Base-by-base conservation (phyloP, 306 rosid genomes). In the Fragaria iinumae region DNA sequence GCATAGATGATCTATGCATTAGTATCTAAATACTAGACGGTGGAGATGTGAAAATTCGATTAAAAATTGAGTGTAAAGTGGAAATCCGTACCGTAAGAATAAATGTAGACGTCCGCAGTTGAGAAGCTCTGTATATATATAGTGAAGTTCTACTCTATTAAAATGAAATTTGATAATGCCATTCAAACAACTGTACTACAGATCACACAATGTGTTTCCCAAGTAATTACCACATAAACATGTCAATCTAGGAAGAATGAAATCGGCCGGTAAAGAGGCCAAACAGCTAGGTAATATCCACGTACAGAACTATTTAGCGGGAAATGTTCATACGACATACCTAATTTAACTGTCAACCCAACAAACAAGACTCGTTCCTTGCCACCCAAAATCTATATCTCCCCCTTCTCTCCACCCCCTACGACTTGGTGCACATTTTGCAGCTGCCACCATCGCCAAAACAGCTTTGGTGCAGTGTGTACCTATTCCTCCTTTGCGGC, bases 261-360 rank as follows among this genome's bases (percentile, higher is more conserved):
- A 39, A 39, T 7, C 6, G 6, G 43, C 7, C 43, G 25, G 4
- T 11, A 23, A 13, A 45, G 65, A 38, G 72, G 77, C 14, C 34
- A 39, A 55, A 34, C 23, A 29, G 20, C 34, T 38, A 44, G 20
- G 34, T 27, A 66, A 52, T 66, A 21, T 73, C 21, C 64, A 64
- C 34, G 4, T 21, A 23, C 17, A 49, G 67, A 45, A 76, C 75
- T 86, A 81, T 76, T 76, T 80, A 84, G 87, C 82, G 70, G 88
- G 83, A 77, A 83, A 79, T 44, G 20, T 83, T n/a, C 21, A 2
- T 8, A 82, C 85, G 81, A 38, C 21, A 2, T 8, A 82, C 85
- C 90, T 49, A 85, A 82, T 74, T 75, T 85, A 90, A 88, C 91
- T 72, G 9, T 13, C 36, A 72, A 39, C 76, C 21, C 25, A 41